Evolutionary conservation across 2,329 filamentous ascomycete species (phyloP).

Genomic region (Trichoderma arundinaceum): DNA sequence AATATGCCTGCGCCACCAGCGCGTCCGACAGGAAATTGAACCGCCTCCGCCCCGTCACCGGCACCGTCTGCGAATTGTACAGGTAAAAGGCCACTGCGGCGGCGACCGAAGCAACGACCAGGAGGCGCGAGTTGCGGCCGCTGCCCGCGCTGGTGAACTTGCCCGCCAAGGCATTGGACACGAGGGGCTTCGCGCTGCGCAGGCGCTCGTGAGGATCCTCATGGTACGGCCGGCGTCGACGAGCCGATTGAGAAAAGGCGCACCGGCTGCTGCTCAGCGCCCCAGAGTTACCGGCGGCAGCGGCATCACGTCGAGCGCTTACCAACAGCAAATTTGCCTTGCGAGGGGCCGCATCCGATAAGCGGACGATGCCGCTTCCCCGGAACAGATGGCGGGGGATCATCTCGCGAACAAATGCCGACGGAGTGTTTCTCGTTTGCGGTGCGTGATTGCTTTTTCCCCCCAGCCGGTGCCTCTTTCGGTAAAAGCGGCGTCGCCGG

Average conservation of each 20-base stretch:
- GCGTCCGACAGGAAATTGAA: constrained; percentile 71
- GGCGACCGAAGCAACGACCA: constrained; percentile 50
- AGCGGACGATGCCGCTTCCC: constrained; percentile 15
- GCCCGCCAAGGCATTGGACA: constrained; percentile 39
- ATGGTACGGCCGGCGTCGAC: constrained; percentile 28
- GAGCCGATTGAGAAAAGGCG: constrained; percentile 36
- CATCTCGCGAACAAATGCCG: constrained; percentile 13
- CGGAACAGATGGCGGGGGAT: constrained; percentile 22
- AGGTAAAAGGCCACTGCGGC: constrained; percentile 65
- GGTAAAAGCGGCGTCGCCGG: constrained; percentile 27
- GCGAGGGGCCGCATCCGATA: constrained; percentile 12
- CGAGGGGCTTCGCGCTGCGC: constrained; percentile 43
- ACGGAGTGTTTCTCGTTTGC: constrained; percentile 1
- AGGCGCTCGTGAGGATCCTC: constrained; percentile 39
- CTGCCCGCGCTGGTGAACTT: constrained; percentile 40
- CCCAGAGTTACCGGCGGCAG: no score
- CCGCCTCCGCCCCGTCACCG: constrained; percentile 70
- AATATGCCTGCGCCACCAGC: constrained; percentile 55
- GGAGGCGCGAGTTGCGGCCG: constrained; percentile 43
- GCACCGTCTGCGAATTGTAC: constrained; percentile 72
- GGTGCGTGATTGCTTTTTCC: background rate
- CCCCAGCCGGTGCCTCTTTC: constrained; percentile 30
- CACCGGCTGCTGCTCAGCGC: constrained; percentile 25
- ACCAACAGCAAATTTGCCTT: background rate
- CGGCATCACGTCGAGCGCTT: background rate